These are phyloP conservation scores for Termitomyces sp. DNA, from an alignment of 768 basidiomycete genomes.

Conservation along the genomic window DNA sequence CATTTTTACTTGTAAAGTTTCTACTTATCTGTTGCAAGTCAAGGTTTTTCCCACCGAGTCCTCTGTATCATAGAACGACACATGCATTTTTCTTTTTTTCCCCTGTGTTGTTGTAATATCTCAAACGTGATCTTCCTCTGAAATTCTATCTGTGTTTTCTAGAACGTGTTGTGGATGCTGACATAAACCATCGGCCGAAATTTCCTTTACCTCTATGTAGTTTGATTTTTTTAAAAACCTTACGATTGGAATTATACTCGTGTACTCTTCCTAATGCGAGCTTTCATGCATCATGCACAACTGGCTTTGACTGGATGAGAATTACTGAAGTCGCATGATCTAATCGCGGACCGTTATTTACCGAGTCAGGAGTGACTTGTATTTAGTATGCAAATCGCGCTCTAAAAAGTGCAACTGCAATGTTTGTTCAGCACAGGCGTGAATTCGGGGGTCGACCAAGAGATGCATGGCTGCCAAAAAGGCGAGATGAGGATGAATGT, in stretches of 20 bases:
- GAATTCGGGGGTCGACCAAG: neutral
- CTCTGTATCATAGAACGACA: neutral
- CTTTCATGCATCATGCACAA: neutral
- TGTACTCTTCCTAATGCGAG: neutral
- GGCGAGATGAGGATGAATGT: neutral
- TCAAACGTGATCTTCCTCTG: neutral
- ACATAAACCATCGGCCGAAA: neutral
- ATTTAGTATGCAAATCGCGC: neutral
- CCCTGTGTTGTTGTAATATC: neutral
- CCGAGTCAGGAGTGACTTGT: neutral
- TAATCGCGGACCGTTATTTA: constrained; percentile 5
- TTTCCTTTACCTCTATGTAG: neutral
- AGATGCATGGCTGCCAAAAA: neutral
- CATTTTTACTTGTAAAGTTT: neutral
- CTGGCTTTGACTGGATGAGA: neutral
- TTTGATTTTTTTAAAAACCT: neutral
- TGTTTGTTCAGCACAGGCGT: neutral
- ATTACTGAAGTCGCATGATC: neutral
- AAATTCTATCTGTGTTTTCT: neutral
- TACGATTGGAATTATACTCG: neutral
- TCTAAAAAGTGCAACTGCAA: neutral
- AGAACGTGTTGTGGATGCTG: neutral
- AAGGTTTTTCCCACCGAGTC: neutral
- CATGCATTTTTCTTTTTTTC: neutral
- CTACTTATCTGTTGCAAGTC: neutral